Evolutionary conservation across 176 grass and related monocot genomes (phyloP).

Genomic region (Guadua angustifolia): DNA sequence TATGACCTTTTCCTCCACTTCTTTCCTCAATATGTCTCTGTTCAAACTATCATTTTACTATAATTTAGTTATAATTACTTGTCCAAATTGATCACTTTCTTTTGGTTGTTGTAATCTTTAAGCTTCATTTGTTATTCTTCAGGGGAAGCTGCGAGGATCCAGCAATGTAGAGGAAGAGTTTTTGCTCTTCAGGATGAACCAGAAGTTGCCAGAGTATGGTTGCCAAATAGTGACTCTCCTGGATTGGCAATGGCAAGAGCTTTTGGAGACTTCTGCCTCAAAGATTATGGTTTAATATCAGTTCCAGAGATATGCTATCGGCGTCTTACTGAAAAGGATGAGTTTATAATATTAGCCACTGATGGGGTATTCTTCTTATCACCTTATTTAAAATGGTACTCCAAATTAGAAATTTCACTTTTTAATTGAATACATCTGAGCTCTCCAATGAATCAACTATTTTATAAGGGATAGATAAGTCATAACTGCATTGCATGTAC

Average conservation of each 20-base stretch:
- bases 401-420: not conserved
- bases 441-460: not conserved
- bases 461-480: not conserved
- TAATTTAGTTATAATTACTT: not conserved
- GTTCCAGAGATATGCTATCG: constrained; percentile 94
- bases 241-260: constrained; percentile 99
- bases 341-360: constrained; percentile 91
- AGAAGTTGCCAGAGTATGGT: constrained; percentile 96
- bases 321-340: constrained; percentile 75
- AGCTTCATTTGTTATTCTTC: constrained; percentile 45
- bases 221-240: constrained; percentile 94
- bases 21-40: not conserved
- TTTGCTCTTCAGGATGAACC: constrained; percentile 98
- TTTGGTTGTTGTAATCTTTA: constrained; percentile 35
- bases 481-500: constrained; percentile 6
- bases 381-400: constrained; percentile 31
- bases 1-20: not conserved
- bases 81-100: constrained; percentile 6
- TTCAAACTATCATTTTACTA: constrained; percentile 18
- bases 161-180: constrained; percentile 91
- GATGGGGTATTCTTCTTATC: constrained; percentile 77
- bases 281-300: constrained; percentile 99
- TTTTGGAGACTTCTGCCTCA: constrained; percentile 98
- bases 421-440: not conserved
- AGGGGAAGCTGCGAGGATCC: constrained; percentile 94